Evolutionary conservation across 2,329 filamentous ascomycete genomes (phyloP).

Genomic region (Fonsecaea erecta): DNA sequence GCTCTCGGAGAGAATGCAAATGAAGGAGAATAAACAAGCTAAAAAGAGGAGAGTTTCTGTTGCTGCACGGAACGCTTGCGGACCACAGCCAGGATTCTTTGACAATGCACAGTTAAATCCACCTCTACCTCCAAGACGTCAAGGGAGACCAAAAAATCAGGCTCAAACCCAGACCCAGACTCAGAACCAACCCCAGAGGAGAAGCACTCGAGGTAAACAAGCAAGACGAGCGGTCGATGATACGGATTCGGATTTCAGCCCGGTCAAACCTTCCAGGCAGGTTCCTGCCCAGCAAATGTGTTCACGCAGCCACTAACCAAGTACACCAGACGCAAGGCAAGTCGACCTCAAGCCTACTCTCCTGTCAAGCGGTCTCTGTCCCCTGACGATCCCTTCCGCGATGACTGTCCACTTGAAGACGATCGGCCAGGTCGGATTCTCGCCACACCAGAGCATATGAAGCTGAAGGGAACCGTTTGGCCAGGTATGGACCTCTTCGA

Average conservation of each 20-base stretch:
- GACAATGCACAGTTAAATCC: slow-evolving; percentile 14
- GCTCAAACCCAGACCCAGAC: slow-evolving; percentile 11
- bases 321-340: slow-evolving; percentile 18
- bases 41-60: slow-evolving; percentile 24
- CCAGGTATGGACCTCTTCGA: slow-evolving; percentile 60
- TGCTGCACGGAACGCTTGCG: slow-evolving; percentile 18
- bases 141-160: slow-evolving; percentile 15
- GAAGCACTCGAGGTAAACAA: slow-evolving; percentile 15
- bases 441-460: slow-evolving; percentile 41
- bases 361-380: slow-evolving; percentile 15
- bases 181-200: slow-evolving; percentile 16
- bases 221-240: slow-evolving; percentile 22
- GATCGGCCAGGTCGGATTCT: slow-evolving; percentile 15
- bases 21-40: slow-evolving; percentile 72
- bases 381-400: slow-evolving; percentile 12
- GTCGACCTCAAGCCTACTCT: slow-evolving; percentile 13
- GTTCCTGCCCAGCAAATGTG: background rate
- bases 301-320: background rate
- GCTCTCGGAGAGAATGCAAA: slow-evolving; percentile 75
- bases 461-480: slow-evolving; percentile 55
- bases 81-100: slow-evolving; percentile 5
- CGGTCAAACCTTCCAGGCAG: slow-evolving; percentile 29
- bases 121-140: slow-evolving; percentile 11
- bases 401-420: slow-evolving; percentile 18
- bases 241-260: slow-evolving; percentile 34